These are phyloP conservation scores for Boletus subparvulus DNA, from an alignment of 768 basidiomycete species.

Conservation along the genomic window DNA sequence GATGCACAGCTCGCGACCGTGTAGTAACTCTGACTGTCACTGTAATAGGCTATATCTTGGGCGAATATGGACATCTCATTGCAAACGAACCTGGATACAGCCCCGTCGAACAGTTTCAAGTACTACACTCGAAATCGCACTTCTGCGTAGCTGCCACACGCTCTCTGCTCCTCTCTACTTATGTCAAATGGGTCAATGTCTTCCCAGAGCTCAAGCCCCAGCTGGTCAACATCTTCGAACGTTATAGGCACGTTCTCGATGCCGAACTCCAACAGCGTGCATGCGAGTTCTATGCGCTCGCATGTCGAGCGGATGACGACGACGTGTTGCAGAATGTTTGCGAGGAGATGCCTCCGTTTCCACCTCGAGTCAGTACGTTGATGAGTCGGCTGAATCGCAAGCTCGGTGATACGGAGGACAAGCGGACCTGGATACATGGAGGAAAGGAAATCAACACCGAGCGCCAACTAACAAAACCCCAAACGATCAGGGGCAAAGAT, in stretches of 20 bases:
- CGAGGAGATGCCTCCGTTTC: slow-evolving; percentile 99
- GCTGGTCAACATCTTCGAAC: slow-evolving; percentile 91
- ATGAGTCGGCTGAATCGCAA: slow-evolving; percentile 86
- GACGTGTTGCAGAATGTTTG: slow-evolving; percentile 92
- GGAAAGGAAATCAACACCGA: slow-evolving; percentile 92
- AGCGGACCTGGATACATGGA: slow-evolving; percentile 92
- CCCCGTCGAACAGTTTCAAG: slow-evolving; percentile 91
- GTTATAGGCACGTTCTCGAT: slow-evolving; percentile 96
- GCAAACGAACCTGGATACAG: slow-evolving; percentile 94
- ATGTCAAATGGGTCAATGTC: slow-evolving; percentile 99
- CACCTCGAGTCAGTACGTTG: slow-evolving; percentile 88
- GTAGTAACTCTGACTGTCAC: slow-evolving; percentile 9
- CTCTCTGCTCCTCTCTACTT: slow-evolving; percentile 90
- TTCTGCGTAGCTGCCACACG: slow-evolving; percentile 91
- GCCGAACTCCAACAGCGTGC: slow-evolving; percentile 97
- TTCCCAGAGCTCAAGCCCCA: slow-evolving; percentile 98
- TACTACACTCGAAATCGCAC: slow-evolving; percentile 92
- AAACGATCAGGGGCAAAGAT: slow-evolving; percentile 37
- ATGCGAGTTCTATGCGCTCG: slow-evolving; percentile 93
- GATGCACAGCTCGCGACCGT: slow-evolving; percentile 16
- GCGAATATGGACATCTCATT: slow-evolving; percentile 97
- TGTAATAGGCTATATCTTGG: slow-evolving; percentile 84
- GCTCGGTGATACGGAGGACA: slow-evolving; percentile 90
- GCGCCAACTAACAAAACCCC: slow-evolving; percentile 58
- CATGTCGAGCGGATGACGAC: slow-evolving; percentile 83